Percentiles rank a stretch among this genome's conserved stretches.
Evolutionary conservation across 73 alveolate genomes (phyloP).

Genomic region (Paramecium sonneborni): DNA sequence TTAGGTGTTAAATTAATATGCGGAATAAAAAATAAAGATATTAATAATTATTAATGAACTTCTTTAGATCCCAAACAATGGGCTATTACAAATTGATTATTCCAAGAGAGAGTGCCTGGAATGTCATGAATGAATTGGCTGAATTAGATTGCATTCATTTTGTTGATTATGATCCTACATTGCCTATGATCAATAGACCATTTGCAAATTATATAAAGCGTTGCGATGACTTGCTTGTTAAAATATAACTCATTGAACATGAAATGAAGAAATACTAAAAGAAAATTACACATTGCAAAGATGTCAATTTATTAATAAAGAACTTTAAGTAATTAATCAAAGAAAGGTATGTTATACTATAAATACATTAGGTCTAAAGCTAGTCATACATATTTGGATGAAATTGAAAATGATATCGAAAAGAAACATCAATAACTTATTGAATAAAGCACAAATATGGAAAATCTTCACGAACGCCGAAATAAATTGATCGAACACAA

Average conservation of each 20-base stretch:
- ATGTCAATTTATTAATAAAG: background rate
- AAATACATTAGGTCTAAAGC: slow-evolving; percentile 12
- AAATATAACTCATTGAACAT: background rate
- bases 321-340: slow-evolving; percentile 16
- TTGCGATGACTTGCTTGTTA: slow-evolving; percentile 71
- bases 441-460: slow-evolving; percentile 32
- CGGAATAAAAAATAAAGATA: background rate
- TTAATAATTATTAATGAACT: slow-evolving; percentile 65
- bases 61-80: slow-evolving; percentile 92
- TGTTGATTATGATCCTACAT: slow-evolving; percentile 89
- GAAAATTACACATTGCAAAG: slow-evolving; percentile 13
- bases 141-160: slow-evolving; percentile 88
- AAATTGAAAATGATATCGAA: slow-evolving; percentile 35
- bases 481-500: slow-evolving; percentile 52
- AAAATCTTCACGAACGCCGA: background rate
- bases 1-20: background rate
- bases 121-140: slow-evolving; percentile 91
- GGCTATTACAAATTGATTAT: slow-evolving; percentile 85
- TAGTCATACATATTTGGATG: slow-evolving; percentile 56
- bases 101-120: slow-evolving; percentile 92
- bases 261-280: slow-evolving; percentile 37
- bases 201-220: slow-evolving; percentile 75
- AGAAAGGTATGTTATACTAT: background rate
- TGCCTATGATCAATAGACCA: slow-evolving; percentile 82
- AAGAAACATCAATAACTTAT: background rate